Evolutionary conservation across 2,329 filamentous ascomycete genomes (phyloP), one percentile per base, ranked within the genome.

Genomic region (Aspergillus awamori): DNA sequence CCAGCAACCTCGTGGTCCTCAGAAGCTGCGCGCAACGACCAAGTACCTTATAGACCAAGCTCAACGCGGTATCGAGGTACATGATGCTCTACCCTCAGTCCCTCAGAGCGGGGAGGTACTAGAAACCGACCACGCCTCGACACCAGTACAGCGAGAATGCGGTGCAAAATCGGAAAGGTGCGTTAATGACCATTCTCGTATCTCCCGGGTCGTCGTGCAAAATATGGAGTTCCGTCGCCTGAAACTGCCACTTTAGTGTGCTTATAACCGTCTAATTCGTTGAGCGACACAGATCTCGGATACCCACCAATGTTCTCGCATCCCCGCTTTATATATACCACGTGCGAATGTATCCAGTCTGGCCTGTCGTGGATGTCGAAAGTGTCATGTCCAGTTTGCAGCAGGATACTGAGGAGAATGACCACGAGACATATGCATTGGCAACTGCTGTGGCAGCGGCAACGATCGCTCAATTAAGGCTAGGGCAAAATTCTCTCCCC

Each of bases 281-380:
- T 4, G 13, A 6, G 17, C 30, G 41, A 57, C 36, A 20, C 36
- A 63, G 61, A 58, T 58, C 38, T 52, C 65, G 47, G 28, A 68
- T 47, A 53, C 68, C 43, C 38, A 33, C 65, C 56, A 66, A 67
- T 61, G 51, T 58, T 10, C 65, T 76, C 39, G 64, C 75, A 48
- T 60, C 72, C 53, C 69, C 71, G 2, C 70, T 83, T 4, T 80
- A 81, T 63, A 73, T 81, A 52, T 84, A 83, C 63, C 78, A 79
- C 3, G 75, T 82, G n/a, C 79, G 81, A 11, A 71, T 84, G 49
- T 84, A 81, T 54, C 82, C 82, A 0, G 79, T 84, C 3, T 84
- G 82, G 82, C 82, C 82, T 24, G 79, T 84, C 39, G 76, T 84
- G 45, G 76, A 80, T 41, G 78, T 81, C 26, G 76, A 79, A 53